Base-by-base conservation (phyloP, 2,329 filamentous ascomycete genomes). In the Penicillium sp. region DNA sequence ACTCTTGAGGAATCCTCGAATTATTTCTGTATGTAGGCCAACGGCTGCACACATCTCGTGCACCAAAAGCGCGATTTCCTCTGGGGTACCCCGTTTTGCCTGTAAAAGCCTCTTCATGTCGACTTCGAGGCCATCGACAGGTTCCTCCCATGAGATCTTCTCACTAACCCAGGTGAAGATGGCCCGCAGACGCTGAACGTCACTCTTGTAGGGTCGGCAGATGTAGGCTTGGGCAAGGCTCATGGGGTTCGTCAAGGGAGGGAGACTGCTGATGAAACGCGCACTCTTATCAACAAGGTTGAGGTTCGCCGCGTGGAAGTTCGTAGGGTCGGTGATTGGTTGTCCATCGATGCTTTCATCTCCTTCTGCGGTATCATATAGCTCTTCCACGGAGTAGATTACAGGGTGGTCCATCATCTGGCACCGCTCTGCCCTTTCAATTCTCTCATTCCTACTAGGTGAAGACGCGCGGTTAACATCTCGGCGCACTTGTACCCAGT, bases 141-240 rank as follows among this genome's bases (percentile, higher is more conserved):
- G 91, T 65, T 97, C 93, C 49, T 99, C 94, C 94, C 94, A 99
- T 30, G 84, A 84, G 53, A 99, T 87, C 64, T 93, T 91, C 70
- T 99, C 94, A n/a, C 90, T 84, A 5, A 96, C 90, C 93, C 93
- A 99, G 1, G 90, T 97, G 67, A 97, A 99, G 58, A 99, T 97
- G 14, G 94, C 93, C 23, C 95, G 84, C 26, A 99, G 76, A 34
- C 92, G 84, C 71, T 99, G 94, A 0, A 97, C 90, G 65, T 97
- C 93, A 72, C 90, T 97, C 56, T 92, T 84, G 71, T 97, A 96
- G 0, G 94, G 95, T 27, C 94, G 85, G 68, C 95, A 99, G 10
- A 99, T 86, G 69, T 96, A 96, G 1, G 88, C 90, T 54, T 94
- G 94, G 0, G 94, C 91, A 14, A 99, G 79, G 29, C 88, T 89